phyloP scores from a whole-genome alignment of 108 stramenopile species.

The Seminavis robusta region DNA sequence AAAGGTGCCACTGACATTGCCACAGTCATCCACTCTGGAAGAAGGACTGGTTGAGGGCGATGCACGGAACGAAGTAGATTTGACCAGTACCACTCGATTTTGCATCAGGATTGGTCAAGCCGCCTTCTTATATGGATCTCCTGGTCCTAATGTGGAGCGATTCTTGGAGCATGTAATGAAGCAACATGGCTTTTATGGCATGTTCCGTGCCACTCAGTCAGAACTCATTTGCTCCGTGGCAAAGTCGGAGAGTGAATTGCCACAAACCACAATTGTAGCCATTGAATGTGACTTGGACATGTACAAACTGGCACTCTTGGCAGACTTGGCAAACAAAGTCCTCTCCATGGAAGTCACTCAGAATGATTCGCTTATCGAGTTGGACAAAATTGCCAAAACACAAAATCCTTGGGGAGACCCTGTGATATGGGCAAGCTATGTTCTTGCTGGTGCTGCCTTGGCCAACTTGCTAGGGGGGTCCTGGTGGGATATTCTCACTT shows the following conservation, averaged over 20 bases:
- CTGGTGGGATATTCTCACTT: slow-evolving; percentile 6
- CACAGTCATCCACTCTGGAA: no score
- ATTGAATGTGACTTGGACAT: neutral
- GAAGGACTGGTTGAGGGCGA: no score
- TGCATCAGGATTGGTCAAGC: slow-evolving; percentile 9
- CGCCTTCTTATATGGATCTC: slow-evolving; percentile 7
- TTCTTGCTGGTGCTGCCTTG: slow-evolving; percentile 2
- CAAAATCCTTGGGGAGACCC: slow-evolving; percentile 3
- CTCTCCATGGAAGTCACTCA: no score
- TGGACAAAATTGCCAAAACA: slow-evolving; percentile 3
- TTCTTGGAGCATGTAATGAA: slow-evolving; percentile 2
- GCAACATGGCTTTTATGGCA: slow-evolving; percentile 6
- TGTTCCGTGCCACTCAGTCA: slow-evolving; percentile 6
- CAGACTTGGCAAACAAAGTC: slow-evolving; percentile 7
- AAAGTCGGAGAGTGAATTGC: neutral
- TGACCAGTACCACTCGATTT: no score
- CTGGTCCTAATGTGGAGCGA: slow-evolving; percentile 10
- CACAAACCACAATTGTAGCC: neutral
- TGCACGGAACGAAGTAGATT: no score
- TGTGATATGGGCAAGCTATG: neutral
- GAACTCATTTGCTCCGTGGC: slow-evolving; percentile 7
- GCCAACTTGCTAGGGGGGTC: slow-evolving; percentile 7
- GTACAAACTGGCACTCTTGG: slow-evolving; percentile 8
- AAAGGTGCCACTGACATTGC: no score
- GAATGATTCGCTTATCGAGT: neutral